Evolutionary conservation across 2,329 filamentous ascomycete species (phyloP).

Genomic region (Apiospora marii): DNA sequence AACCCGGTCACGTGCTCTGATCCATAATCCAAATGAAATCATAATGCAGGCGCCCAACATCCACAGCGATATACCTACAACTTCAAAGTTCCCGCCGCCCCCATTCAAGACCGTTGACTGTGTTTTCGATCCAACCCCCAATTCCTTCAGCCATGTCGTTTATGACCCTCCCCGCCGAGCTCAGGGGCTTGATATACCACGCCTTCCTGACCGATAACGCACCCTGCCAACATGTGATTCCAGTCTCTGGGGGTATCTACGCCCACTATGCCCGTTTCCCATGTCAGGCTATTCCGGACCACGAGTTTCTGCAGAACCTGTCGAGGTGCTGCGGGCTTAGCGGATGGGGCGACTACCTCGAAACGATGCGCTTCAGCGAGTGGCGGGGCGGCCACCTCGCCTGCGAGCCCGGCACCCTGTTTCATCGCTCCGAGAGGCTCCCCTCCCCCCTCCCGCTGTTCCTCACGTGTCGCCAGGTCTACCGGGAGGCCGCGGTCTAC

Average conservation of each 20-base stretch:
- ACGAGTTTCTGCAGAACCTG: neutral
- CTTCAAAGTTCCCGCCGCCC: neutral
- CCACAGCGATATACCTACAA: no score
- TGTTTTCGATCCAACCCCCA: no score
- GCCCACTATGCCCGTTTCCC: neutral
- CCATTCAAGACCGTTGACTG: no score
- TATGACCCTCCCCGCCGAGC: neutral
- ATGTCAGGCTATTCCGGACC: neutral
- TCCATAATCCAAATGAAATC: neutral
- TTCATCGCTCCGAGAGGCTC: neutral
- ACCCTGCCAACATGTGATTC: neutral
- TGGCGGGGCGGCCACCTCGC: neutral
- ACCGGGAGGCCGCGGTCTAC: neutral
- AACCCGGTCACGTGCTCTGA: neutral
- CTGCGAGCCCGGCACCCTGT: neutral
- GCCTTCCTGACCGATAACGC: neutral
- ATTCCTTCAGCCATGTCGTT: no score
- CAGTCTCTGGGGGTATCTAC: neutral
- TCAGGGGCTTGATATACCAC: neutral
- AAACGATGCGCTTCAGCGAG: neutral
- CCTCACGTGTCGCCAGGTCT: neutral
- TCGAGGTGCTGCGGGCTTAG: neutral
- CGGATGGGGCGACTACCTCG: neutral
- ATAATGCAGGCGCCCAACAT: neutral
- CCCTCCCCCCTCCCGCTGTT: neutral